These are phyloP conservation scores for Trichoderma gamsii DNA, from an alignment of 495 filamentous ascomycete species.

Conservation along the genomic window DNA sequence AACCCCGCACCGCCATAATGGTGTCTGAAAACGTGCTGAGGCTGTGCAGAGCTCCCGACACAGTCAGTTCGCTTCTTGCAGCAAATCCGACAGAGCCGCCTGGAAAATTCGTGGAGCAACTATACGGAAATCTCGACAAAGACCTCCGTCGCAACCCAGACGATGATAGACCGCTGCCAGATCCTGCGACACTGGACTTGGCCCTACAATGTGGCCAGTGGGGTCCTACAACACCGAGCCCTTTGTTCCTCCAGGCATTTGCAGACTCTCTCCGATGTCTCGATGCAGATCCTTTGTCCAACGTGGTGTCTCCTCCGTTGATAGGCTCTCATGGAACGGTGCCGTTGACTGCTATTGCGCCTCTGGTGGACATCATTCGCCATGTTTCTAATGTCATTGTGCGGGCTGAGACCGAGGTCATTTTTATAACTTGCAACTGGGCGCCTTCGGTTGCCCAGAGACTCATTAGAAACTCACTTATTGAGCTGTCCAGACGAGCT, in stretches of 20 bases:
- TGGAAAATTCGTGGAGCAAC: constrained; percentile 45
- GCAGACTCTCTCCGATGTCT: constrained; percentile 25
- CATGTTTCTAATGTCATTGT: constrained; percentile 73
- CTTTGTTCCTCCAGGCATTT: constrained; percentile 55
- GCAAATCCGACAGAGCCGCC: constrained; percentile 47
- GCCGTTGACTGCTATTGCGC: constrained; percentile 63
- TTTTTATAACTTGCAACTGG: constrained; percentile 73
- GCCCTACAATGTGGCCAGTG: constrained; percentile 51
- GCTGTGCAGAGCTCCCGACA: constrained; percentile 45
- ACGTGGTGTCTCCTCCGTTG: constrained; percentile 62
- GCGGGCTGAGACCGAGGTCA: constrained; percentile 64
- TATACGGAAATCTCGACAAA: constrained; percentile 39
- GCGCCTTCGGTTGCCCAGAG: constrained; percentile 58
- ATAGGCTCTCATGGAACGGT: constrained; percentile 62
- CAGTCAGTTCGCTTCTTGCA: constrained; percentile 52
- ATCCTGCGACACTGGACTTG: constrained; percentile 31
- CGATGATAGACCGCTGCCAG: constrained; percentile 20
- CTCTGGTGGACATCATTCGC: constrained; percentile 57
- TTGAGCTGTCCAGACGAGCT: constrained; percentile 60
- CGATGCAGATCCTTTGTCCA: constrained; percentile 47
- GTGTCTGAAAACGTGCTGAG: constrained; percentile 24
- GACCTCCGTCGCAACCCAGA: constrained; percentile 20
- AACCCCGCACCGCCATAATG: neutral
- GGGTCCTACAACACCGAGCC: constrained; percentile 55
- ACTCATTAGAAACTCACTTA: constrained; percentile 61